Percentiles rank a stretch among this genome's conserved stretches.
phyloP scores from a whole-genome alignment of 1,284 basidiomycete species.

The Ustilago shanxiensis region DNA sequence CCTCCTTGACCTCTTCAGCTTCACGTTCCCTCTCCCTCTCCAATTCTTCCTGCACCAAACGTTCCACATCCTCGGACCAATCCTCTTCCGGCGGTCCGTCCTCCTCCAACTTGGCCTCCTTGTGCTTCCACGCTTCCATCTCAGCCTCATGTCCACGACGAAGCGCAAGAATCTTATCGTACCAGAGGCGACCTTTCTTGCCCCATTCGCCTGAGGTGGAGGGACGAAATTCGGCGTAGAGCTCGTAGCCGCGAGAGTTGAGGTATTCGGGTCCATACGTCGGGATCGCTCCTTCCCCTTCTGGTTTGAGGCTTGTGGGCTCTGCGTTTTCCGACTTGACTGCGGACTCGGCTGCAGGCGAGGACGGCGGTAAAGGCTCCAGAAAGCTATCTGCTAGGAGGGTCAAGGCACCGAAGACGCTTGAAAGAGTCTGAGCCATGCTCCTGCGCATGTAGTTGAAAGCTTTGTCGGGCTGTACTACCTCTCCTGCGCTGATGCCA shows the following conservation, averaged over 20 bases:
- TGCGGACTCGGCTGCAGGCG: background rate
- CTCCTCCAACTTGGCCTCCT: slow-evolving; percentile 24
- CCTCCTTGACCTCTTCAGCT: background rate
- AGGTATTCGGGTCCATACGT: slow-evolving; percentile 48
- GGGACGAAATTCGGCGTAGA: slow-evolving; percentile 66
- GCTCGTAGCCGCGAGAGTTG: slow-evolving; percentile 55
- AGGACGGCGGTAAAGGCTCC: slow-evolving; percentile 8
- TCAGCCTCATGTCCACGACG: slow-evolving; percentile 40
- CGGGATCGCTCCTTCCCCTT: background rate
- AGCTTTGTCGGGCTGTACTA: slow-evolving; percentile 77
- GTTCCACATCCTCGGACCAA: slow-evolving; percentile 44
- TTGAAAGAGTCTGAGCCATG: slow-evolving; percentile 65
- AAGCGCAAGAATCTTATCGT: slow-evolving; percentile 60
- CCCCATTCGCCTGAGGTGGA: slow-evolving; percentile 68
- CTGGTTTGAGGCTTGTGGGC: background rate
- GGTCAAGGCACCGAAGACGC: slow-evolving; percentile 62
- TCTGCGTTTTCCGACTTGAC: background rate
- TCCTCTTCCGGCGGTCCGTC: slow-evolving; percentile 40
- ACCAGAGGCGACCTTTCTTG: slow-evolving; percentile 60
- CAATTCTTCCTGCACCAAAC: slow-evolving; percentile 41
- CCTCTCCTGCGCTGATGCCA: slow-evolving; percentile 80
- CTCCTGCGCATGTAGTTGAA: slow-evolving; percentile 63
- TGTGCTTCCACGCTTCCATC: slow-evolving; percentile 31
- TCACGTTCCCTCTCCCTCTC: slow-evolving; percentile 19
- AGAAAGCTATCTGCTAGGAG: slow-evolving; percentile 65